These are phyloP conservation scores for Trichosporon ovoides DNA, from an alignment of 1,284 basidiomycete species.

Conservation along the genomic window DNA sequence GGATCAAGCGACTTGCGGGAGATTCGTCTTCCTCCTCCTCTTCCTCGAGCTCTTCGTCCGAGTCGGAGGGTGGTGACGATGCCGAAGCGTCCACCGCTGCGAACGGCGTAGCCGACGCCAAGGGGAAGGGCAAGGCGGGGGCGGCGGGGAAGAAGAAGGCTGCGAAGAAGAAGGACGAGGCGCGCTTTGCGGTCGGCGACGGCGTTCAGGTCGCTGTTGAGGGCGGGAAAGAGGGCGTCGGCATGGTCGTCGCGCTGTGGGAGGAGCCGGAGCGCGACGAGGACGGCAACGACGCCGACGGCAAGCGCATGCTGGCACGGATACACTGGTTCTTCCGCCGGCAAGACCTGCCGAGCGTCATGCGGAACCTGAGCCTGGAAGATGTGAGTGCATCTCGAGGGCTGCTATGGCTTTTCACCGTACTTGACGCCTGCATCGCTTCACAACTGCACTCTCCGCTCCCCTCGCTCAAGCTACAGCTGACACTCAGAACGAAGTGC, in stretches of 20 bases:
- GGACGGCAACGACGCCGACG: constrained; percentile 15
- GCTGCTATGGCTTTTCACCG: not conserved
- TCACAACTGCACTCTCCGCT: not conserved
- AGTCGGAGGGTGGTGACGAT: not conserved
- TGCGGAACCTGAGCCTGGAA: constrained; percentile 41
- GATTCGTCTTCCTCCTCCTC: not conserved
- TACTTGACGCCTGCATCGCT: not conserved
- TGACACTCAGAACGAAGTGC: constrained; percentile 40
- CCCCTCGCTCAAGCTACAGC: not conserved
- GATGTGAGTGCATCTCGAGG: constrained; percentile 36
- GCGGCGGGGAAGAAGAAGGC: not conserved
- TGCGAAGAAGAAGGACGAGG: constrained; percentile 25
- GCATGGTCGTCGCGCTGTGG: constrained; percentile 41
- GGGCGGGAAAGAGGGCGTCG: constrained; percentile 44
- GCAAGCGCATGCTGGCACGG: constrained; percentile 41
- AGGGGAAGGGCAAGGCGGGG: not conserved
- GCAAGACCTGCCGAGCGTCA: constrained; percentile 44
- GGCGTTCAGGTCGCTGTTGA: constrained; percentile 42
- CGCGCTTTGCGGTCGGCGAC: constrained; percentile 42
- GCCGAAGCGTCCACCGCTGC: not conserved
- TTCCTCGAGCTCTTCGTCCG: not conserved
- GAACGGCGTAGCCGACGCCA: not conserved
- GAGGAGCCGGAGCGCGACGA: constrained; percentile 29
- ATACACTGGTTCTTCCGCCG: constrained; percentile 47
- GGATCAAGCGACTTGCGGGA: constrained; percentile 12